phyloP scores from a whole-genome alignment of 2,329 filamentous ascomycete species.

The Zelopaecilomyces penicillatus region DNA sequence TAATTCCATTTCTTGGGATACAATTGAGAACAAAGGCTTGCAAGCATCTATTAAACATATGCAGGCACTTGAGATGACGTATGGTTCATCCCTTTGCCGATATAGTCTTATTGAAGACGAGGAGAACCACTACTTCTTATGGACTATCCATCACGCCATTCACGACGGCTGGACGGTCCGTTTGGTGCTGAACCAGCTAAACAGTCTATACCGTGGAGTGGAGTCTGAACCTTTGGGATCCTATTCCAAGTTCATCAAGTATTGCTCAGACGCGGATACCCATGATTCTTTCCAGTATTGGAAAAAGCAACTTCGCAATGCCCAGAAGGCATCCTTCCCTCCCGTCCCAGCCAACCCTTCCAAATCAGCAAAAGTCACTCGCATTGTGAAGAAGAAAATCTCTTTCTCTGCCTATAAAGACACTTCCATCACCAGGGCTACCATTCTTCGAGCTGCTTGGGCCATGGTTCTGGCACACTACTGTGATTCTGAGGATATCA shows the following conservation, averaged over 20 bases:
- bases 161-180: constrained; percentile 4
- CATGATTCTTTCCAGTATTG: constrained; percentile 2
- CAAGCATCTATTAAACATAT: background rate
- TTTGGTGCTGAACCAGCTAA: background rate
- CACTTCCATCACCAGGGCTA: constrained; percentile 1
- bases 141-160: constrained; percentile 3
- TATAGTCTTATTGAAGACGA: background rate
- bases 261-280: background rate
- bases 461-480: background rate
- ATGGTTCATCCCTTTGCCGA: background rate
- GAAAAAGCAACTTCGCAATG: background rate
- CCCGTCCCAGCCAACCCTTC: constrained; percentile 13
- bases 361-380: background rate
- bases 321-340: constrained; percentile 1
- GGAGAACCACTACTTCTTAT: constrained; percentile 1
- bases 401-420: constrained; percentile 16
- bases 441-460: background rate
- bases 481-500: constrained; percentile 1
- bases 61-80: background rate
- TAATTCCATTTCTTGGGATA: background rate
- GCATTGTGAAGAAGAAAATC: constrained; percentile 12
- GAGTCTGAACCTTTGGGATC: background rate
- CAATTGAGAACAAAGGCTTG: background rate
- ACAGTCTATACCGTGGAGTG: background rate
- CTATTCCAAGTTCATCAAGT: constrained; percentile 3